These are phyloP conservation scores for Magnusiomyces suaveolens DNA, from an alignment of 1,139 yeast species.

Conservation along the genomic window DNA sequence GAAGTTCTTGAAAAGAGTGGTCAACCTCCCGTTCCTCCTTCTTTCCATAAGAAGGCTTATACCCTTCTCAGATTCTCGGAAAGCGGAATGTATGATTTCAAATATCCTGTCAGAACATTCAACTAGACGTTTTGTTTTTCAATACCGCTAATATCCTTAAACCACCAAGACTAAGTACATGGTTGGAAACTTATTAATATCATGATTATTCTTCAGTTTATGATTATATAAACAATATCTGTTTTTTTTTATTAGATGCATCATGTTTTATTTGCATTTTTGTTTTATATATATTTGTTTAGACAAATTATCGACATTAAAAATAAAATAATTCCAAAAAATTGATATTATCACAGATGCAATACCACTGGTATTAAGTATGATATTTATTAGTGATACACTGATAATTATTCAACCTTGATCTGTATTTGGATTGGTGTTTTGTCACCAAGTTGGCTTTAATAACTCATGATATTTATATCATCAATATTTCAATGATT, in stretches of 20 bases:
- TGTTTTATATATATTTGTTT: not conserved
- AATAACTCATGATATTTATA: no score
- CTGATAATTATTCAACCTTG: no score
- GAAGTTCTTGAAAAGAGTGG: conserved; percentile 58
- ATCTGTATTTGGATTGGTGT: no score
- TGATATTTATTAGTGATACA: no score
- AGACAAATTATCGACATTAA: no score
- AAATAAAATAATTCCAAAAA: no score
- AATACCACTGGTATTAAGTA: no score
- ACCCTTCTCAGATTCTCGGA: conserved; percentile 51
- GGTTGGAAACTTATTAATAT: not conserved
- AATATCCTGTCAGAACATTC: conserved; percentile 68
- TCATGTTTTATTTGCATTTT: not conserved
- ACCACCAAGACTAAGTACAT: not conserved
- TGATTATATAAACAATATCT: no score
- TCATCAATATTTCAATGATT: no score
- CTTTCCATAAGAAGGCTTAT: conserved; percentile 48
- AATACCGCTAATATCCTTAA: not conserved
- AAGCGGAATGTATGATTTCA: conserved; percentile 59
- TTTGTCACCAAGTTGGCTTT: no score
- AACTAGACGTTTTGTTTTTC: conserved; percentile 7
- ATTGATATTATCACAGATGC: no score
- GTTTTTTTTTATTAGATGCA: not conserved
- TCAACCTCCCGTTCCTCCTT: conserved; percentile 70
- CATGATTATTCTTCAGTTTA: not conserved